phyloP scores from a whole-genome alignment of 768 basidiomycete species.

The Hortiboletus flavorubellus region DNA sequence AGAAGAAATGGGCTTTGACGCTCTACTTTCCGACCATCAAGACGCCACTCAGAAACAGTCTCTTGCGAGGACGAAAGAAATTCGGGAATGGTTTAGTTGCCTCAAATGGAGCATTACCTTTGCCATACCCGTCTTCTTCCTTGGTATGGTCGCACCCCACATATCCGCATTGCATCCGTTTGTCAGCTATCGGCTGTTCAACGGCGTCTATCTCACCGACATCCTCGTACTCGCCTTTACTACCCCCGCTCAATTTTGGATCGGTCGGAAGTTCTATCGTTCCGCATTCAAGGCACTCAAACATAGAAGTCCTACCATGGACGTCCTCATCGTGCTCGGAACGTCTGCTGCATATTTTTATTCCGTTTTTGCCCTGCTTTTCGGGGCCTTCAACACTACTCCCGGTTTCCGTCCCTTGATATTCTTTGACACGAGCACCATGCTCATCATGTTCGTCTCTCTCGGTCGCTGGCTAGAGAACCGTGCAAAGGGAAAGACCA shows the following conservation, averaged over 20 bases:
- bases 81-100: slow-evolving; percentile 82
- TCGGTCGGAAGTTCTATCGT: slow-evolving; percentile 83
- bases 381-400: slow-evolving; percentile 59
- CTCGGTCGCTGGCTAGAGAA: slow-evolving; percentile 96
- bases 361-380: slow-evolving; percentile 68
- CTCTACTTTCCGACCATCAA: slow-evolving; percentile 75
- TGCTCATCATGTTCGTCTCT: slow-evolving; percentile 97
- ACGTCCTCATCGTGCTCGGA: slow-evolving; percentile 93
- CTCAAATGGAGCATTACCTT: slow-evolving; percentile 74
- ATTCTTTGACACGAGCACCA: slow-evolving; percentile 98
- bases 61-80: slow-evolving; percentile 85
- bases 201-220: slow-evolving; percentile 80
- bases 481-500: slow-evolving; percentile 94
- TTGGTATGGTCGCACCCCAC: slow-evolving; percentile 79
- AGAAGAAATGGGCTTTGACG: slow-evolving; percentile 88
- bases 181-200: slow-evolving; percentile 48
- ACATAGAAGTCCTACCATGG: slow-evolving; percentile 94
- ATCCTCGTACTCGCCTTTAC: slow-evolving; percentile 72
- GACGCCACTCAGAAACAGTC: slow-evolving; percentile 84
- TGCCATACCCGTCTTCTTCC: slow-evolving; percentile 91
- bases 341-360: slow-evolving; percentile 94
- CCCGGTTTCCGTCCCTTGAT: slow-evolving; percentile 75
- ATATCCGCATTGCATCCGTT: slow-evolving; percentile 58
- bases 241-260: slow-evolving; percentile 90
- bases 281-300: slow-evolving; percentile 89